Conservation (phyloP, 2,329 filamentous ascomycete species). For the Septoria petroselini region DNA sequence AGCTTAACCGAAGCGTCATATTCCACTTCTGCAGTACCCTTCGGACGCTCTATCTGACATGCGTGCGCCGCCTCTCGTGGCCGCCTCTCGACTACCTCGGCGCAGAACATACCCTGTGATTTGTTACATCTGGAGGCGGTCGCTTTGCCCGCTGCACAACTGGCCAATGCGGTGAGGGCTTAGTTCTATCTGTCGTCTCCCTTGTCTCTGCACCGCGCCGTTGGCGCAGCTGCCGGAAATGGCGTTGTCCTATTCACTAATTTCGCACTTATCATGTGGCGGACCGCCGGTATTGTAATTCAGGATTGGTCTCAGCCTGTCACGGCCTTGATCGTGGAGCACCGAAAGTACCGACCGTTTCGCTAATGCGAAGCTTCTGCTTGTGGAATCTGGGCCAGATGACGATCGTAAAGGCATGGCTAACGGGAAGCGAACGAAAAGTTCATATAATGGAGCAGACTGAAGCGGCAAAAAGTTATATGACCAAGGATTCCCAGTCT, state of each 20-base stretch:
- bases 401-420: too few relatives aligned
- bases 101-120: constrained; percentile 4
- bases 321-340: neutral
- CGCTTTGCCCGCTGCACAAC: neutral
- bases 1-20: neutral
- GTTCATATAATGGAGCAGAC: too few relatives aligned
- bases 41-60: too few relatives aligned
- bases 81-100: constrained; percentile 8
- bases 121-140: neutral
- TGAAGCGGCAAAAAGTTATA: constrained; percentile 1
- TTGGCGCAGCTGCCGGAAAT: neutral
- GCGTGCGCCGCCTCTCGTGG: constrained; percentile 8
- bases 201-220: neutral
- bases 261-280: neutral
- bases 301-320: constrained; percentile 3
- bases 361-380: too few relatives aligned
- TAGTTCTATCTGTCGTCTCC: too few relatives aligned
- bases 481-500: constrained; percentile 13
- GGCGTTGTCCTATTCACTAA: neutral
- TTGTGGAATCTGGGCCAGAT: too few relatives aligned
- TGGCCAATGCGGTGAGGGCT: too few relatives aligned
- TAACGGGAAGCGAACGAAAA: too few relatives aligned
- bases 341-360: neutral
- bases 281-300: neutral
- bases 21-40: too few relatives aligned